Percentiles rank a stretch among this genome's conserved stretches.
These are phyloP conservation scores for Talaromyces sp. DNA, from an alignment of 2,329 filamentous ascomycete species.

Conservation along the genomic window DNA sequence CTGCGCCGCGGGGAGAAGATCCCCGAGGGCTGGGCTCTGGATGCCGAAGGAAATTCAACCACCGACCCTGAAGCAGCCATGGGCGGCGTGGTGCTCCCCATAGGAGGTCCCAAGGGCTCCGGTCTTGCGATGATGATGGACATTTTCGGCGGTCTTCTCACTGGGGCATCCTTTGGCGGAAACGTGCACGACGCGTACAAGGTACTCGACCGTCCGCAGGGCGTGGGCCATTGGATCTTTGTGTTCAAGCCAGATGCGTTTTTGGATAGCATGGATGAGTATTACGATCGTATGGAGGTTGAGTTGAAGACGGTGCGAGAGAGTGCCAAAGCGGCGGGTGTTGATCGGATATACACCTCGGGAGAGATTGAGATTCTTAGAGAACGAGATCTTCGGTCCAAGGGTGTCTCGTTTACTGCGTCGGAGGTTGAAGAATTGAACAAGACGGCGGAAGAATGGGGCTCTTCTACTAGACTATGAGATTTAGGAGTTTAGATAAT, in stretches of 20 bases:
- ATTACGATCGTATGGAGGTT: neutral
- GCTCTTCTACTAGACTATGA: neutral
- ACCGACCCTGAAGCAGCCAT: conserved; percentile 17
- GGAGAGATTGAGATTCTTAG: neutral
- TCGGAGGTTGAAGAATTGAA: neutral
- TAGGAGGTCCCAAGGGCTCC: conserved; percentile 14
- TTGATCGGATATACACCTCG: neutral
- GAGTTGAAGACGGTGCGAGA: neutral
- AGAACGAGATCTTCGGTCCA: neutral
- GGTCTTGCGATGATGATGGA: conserved; percentile 13
- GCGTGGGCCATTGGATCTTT: conserved; percentile 1
- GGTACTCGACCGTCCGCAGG: conserved; percentile 1
- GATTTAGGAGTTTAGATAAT: neutral
- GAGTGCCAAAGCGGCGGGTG: neutral
- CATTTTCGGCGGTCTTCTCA: conserved; percentile 3
- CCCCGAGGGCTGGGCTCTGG: conserved; percentile 18
- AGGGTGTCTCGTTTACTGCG: neutral
- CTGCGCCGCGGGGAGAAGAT: conserved; percentile 18
- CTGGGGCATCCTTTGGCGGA: conserved; percentile 2
- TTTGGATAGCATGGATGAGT: neutral
- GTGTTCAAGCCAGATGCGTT: conserved; percentile 1
- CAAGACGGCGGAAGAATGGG: neutral
- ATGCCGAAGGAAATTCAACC: conserved; percentile 16
- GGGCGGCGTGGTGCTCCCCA: conserved; percentile 16
- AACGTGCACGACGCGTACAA: conserved; percentile 3